These are phyloP conservation scores for Aspergillus pseudotamarii DNA, from an alignment of 2,329 filamentous ascomycete genomes.

Conservation along the genomic window DNA sequence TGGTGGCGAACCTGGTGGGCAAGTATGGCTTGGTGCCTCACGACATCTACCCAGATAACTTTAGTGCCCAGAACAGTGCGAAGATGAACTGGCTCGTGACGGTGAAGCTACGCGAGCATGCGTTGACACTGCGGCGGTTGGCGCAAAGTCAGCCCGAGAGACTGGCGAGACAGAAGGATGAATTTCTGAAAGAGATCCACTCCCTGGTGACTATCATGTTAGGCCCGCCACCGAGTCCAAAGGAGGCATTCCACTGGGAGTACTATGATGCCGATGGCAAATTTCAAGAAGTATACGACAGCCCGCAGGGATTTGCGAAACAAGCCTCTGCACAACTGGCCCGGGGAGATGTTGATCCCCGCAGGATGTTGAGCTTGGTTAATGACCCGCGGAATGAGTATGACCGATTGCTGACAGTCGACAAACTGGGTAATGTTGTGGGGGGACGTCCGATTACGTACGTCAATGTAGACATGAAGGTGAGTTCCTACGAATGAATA, in stretches of 20 bases:
- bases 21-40: constrained; percentile 92
- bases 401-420: constrained; percentile 72
- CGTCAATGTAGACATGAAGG: constrained; percentile 74
- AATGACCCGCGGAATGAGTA: constrained; percentile 82
- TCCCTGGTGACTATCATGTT: constrained; percentile 80
- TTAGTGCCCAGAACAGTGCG: constrained; percentile 72
- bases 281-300: constrained; percentile 64
- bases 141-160: constrained; percentile 34
- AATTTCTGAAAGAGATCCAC: constrained; percentile 79
- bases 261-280: constrained; percentile 71
- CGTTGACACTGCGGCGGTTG: constrained; percentile 68
- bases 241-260: constrained; percentile 75
- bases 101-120: constrained; percentile 84
- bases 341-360: constrained; percentile 13
- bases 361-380: constrained; percentile 71
- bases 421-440: constrained; percentile 78
- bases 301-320: constrained; percentile 69
- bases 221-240: constrained; percentile 73
- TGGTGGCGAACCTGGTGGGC: constrained; percentile 80
- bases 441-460: constrained; percentile 77
- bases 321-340: constrained; percentile 57
- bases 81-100: constrained; percentile 75
- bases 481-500: not conserved
- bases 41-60: constrained; percentile 77
- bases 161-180: constrained; percentile 62